Percentiles rank a stretch among this genome's conserved stretches.
These are phyloP conservation scores for Castanea sativa DNA, from an alignment of 306 rosid species.

Conservation along the genomic window DNA sequence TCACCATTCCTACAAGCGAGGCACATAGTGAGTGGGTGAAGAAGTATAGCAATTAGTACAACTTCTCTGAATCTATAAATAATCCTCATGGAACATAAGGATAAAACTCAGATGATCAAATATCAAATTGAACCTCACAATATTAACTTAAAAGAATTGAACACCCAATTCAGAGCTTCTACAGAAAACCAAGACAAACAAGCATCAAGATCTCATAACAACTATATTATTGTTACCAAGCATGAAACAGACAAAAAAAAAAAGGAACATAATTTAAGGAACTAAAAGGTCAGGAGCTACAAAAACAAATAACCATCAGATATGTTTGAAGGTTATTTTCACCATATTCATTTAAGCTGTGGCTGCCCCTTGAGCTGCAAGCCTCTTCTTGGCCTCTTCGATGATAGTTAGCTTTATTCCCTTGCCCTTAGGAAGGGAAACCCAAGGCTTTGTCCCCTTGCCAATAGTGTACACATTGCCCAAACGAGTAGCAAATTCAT, in stretches of 20 bases:
- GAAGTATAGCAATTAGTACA: no score
- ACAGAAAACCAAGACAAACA: neutral
- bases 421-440: conserved; percentile 73
- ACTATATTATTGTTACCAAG: neutral
- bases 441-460: conserved; percentile 72
- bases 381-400: conserved; percentile 77
- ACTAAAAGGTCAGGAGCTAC: neutral
- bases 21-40: no score
- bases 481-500: conserved; percentile 73
- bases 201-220: neutral
- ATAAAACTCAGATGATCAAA: no score
- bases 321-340: neutral
- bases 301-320: neutral
- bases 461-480: conserved; percentile 72
- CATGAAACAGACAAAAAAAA: neutral
- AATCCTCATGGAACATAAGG: no score
- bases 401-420: conserved; percentile 74
- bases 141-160: no score
- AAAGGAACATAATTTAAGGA: neutral
- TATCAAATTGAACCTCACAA: no score
- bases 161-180: no score
- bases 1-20: no score
- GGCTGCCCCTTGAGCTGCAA: conserved; percentile 54
- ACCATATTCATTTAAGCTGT: conserved; percentile 36
- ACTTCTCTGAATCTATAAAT: no score